A percentile compares a stretch with the other conserved stretches of the same genome.
Conservation (phyloP, 805 yeast species). For the Nakazawaea siamensis region DNA sequence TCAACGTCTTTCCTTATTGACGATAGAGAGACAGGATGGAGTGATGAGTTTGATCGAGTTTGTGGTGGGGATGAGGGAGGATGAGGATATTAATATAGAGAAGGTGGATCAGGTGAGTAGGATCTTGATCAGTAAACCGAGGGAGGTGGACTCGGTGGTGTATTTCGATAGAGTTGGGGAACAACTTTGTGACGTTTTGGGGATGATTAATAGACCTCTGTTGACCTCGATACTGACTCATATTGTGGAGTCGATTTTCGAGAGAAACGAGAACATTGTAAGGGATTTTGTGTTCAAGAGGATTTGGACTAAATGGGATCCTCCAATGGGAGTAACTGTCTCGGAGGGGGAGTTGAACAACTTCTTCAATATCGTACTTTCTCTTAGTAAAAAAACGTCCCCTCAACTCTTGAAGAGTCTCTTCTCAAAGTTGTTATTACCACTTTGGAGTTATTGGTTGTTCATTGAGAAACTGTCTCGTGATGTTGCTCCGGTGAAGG, state of each 20-base stretch:
- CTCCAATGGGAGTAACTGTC: constrained; percentile 24
- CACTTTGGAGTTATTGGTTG: constrained; percentile 36
- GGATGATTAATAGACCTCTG: constrained; percentile 52
- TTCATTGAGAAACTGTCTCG: constrained; percentile 25
- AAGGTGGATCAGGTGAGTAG: constrained; percentile 62
- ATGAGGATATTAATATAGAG: constrained; percentile 57
- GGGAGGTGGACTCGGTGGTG: constrained; percentile 28
- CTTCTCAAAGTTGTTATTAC: constrained; percentile 16
- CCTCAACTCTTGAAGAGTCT: constrained; percentile 26
- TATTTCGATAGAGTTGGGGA: constrained; percentile 54
- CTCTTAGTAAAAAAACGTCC: constrained; percentile 42
- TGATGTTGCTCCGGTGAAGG: constrained; percentile 26
- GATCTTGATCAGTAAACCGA: constrained; percentile 57
- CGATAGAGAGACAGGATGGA: constrained; percentile 52
- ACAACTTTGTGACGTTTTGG: constrained; percentile 56
- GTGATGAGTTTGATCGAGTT: constrained; percentile 69
- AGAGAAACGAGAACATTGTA: constrained; percentile 39
- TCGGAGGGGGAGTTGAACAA: constrained; percentile 49
- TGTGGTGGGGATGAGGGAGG: constrained; percentile 67
- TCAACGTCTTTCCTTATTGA: constrained; percentile 42
- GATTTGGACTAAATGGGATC: constrained; percentile 35
- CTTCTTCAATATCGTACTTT: constrained; percentile 54
- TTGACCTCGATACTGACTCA: constrained; percentile 49
- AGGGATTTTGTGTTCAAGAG: constrained; percentile 50
- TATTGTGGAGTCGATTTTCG: constrained; percentile 43